Evolutionary conservation across 805 yeast species (phyloP).

Genomic region (Candida sonorensis): DNA sequence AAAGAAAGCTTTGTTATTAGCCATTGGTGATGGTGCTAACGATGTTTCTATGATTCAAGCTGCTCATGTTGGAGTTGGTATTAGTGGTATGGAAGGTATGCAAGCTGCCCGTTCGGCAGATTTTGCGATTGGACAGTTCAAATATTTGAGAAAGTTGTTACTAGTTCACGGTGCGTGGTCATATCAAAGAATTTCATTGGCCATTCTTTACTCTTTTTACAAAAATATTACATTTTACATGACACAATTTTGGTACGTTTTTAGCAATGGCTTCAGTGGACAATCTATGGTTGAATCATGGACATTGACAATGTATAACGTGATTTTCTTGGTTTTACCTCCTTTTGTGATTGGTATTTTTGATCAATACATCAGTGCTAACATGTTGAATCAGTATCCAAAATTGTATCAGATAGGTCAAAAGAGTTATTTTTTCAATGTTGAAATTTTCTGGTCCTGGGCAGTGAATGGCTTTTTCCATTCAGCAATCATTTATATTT

Average conservation of each 20-base stretch:
- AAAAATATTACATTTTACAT: constrained; percentile 91
- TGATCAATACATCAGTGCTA: constrained; percentile 91
- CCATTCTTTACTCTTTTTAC: constrained; percentile 91
- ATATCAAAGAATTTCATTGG: constrained; percentile 87
- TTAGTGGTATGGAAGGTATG: constrained; percentile 99
- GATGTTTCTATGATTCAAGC: constrained; percentile 99
- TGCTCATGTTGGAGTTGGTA: constrained; percentile 98
- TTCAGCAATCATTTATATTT: constrained; percentile 75
- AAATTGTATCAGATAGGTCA: constrained; percentile 90
- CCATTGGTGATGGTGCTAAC: constrained; percentile 98
- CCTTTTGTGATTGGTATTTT: constrained; percentile 95
- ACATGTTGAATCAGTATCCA: constrained; percentile 86
- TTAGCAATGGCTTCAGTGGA: constrained; percentile 87
- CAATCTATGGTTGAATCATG: constrained; percentile 95
- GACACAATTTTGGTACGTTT: constrained; percentile 98
- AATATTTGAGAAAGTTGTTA: constrained; percentile 70
- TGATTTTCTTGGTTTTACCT: constrained; percentile 88
- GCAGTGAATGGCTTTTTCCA: constrained; percentile 92
- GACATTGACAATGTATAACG: constrained; percentile 95
- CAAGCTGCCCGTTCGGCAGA: constrained; percentile 99
- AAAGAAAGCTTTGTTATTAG: constrained; percentile 68
- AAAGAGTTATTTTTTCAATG: constrained; percentile 80
- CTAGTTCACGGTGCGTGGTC: constrained; percentile 98
- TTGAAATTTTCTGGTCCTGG: constrained; percentile 95
- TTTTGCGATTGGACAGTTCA: constrained; percentile 93